Evolutionary conservation across 148 eudicot species (phyloP), one percentile per base, ranked within the genome.

Genomic region (Talinum fruticosum): DNA sequence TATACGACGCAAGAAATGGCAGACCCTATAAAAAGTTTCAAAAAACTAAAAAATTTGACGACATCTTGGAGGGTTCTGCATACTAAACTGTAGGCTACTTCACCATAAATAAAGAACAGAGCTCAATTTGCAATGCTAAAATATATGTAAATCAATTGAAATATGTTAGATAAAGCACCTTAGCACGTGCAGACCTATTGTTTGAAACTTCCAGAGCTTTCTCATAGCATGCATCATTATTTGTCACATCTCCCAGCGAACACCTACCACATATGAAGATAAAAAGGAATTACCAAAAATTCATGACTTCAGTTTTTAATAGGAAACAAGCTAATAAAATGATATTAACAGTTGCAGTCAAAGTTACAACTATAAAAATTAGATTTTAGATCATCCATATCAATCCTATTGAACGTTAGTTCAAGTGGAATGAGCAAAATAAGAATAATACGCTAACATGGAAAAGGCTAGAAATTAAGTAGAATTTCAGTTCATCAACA

Each of bases 201-300:
- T 88, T 89, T 45, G 99, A 93, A 57, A 96, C 93, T 85, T 89
- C 91, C 57, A 93, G 85, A 66, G 98, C 99, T 85, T 91, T 93
- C 84, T 87, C 84, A 73, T 87, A 96, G 83, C 89, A 91, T 65
- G 89, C 75, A 83, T 93, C 97, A 79, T 91, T 85, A 81, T 83
- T 86, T 24, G 95, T 93, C 74, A 96, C 88, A 71, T 93, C 99
- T 44, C 97, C 99, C 76, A 93, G 86, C 4, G 99, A 96, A 80
- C 97, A 96, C 97, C 97, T 92, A 71, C 21, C 45, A 61, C 59
- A 59, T 32, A 64, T 5, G 16, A 28, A 23, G 5, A 18, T 62
- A 26, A 54, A 71, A 53, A 37, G 23, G 16, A 74, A 66, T 49
- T 30, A 19, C 37, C 16, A 44, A 33, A 30, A 72, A 30, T 10